These are phyloP conservation scores for Colletotrichum lupini DNA, from an alignment of 2,329 filamentous ascomycete genomes.

Conservation along the genomic window DNA sequence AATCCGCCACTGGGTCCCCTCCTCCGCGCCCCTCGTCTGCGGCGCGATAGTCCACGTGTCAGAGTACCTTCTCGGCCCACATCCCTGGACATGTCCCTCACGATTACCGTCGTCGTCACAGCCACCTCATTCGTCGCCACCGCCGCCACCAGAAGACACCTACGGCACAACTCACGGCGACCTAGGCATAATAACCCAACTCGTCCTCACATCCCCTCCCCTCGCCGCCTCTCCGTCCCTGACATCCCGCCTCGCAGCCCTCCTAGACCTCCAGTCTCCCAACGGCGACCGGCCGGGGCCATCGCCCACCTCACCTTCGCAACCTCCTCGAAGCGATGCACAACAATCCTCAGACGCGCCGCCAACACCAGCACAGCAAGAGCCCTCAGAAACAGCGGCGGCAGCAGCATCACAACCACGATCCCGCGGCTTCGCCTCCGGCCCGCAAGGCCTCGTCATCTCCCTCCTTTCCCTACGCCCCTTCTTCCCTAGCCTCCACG, in stretches of 20 bases:
- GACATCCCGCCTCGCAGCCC: conserved; percentile 60
- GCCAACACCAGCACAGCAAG: background rate
- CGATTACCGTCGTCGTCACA: no score
- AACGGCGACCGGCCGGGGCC: conserved; percentile 74
- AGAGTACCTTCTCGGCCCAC: conserved; percentile 64
- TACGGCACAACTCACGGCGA: conserved; percentile 75
- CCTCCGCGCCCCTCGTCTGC: conserved; percentile 60
- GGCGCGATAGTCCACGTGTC: conserved; percentile 67
- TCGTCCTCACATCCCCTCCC: conserved; percentile 67
- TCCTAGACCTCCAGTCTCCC: conserved; percentile 69
- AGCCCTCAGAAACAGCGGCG: conserved; percentile 46
- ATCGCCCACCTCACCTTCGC: conserved; percentile 50
- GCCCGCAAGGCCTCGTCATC: conserved; percentile 70
- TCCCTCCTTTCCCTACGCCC: conserved; percentile 66
- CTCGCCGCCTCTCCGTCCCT: conserved; percentile 60
- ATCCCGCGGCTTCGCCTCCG: conserved; percentile 73
- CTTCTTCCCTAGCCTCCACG: conserved; percentile 65
- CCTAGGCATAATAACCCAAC: conserved; percentile 77
- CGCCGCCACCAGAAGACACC: background rate
- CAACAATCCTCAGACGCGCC: no score
- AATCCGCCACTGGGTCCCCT: conserved; percentile 66
- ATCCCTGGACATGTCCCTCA: conserved; percentile 3
- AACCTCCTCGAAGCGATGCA: conserved; percentile 44
- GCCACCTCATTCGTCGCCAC: background rate
- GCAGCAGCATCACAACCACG: conserved; percentile 40